Conservation (phyloP, 768 basidiomycete genomes). For the Lentinula boryana region DNA sequence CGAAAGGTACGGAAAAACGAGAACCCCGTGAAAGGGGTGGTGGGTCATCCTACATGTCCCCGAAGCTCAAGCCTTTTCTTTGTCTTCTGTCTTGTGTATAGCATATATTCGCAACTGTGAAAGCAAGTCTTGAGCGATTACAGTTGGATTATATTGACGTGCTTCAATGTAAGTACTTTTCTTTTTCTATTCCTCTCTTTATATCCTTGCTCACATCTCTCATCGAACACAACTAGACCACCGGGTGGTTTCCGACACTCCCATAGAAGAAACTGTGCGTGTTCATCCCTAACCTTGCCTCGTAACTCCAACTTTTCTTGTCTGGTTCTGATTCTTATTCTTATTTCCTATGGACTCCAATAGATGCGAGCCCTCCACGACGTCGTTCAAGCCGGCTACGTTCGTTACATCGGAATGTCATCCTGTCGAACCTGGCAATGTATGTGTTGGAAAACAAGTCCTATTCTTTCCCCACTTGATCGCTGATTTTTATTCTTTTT, state of each 20-base stretch:
- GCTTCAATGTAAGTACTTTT: constrained; percentile 30
- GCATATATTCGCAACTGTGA: constrained; percentile 52
- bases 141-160: constrained; percentile 52
- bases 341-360: too few relatives aligned
- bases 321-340: too few relatives aligned
- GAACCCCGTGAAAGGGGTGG: too few relatives aligned
- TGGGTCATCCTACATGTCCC: too few relatives aligned
- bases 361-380: constrained; percentile 51
- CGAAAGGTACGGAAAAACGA: constrained; percentile 27
- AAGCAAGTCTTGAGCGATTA: constrained; percentile 32
- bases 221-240: constrained; percentile 24
- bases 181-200: not conserved
- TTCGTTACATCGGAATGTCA: constrained; percentile 36
- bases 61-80: not conserved
- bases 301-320: not conserved
- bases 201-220: not conserved
- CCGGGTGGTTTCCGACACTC: constrained; percentile 42
- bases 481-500: not conserved
- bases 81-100: constrained; percentile 6
- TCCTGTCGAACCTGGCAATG: constrained; percentile 24
- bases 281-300: not conserved
- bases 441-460: constrained; percentile 15
- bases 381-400: constrained; percentile 41
- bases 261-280: constrained; percentile 36
- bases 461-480: too few relatives aligned